Percentiles rank a stretch among this genome's conserved stretches.
Conservation (phyloP, 2,329 filamentous ascomycete species). For the Penicillium carneum region DNA sequence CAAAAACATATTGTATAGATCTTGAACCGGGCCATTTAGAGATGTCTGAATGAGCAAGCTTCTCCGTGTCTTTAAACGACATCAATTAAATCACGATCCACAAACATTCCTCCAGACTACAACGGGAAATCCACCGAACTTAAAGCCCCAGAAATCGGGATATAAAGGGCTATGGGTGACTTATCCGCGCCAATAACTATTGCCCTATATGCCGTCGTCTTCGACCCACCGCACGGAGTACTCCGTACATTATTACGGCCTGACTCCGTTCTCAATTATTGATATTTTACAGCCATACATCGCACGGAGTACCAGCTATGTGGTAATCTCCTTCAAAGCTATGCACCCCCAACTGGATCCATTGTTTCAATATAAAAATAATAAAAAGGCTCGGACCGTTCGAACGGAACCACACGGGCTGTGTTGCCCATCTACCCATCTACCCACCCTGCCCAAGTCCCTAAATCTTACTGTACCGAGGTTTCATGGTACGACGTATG, state of each 20-base stretch:
- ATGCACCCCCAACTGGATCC: constrained; percentile 1
- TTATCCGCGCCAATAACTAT: not conserved
- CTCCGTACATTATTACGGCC: not conserved
- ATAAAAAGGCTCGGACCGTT: constrained; percentile 17
- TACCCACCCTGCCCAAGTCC: not conserved
- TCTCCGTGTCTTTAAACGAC: not conserved
- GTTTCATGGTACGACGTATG: not conserved
- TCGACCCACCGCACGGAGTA: constrained; percentile 1
- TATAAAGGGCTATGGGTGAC: not conserved
- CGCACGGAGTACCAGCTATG: not conserved
- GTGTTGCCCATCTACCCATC: not conserved
- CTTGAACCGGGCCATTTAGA: not conserved
- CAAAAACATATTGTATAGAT: constrained; percentile 1
- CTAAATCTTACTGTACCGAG: not conserved
- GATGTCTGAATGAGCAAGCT: not conserved
- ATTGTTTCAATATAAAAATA: not conserved
- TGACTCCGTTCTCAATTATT: not conserved
- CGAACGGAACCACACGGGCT: constrained; percentile 16
- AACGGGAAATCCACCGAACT: constrained; percentile 3
- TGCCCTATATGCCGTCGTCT: not conserved
- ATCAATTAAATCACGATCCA: not conserved
- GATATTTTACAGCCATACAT: not conserved
- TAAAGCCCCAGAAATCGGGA: constrained; percentile 3
- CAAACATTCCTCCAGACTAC: not conserved
- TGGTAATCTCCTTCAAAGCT: not conserved